A percentile compares a stretch with the other conserved stretches of the same genome.
Conservation (phyloP, 2,329 filamentous ascomycete species). For the Cadophora gregata region DNA sequence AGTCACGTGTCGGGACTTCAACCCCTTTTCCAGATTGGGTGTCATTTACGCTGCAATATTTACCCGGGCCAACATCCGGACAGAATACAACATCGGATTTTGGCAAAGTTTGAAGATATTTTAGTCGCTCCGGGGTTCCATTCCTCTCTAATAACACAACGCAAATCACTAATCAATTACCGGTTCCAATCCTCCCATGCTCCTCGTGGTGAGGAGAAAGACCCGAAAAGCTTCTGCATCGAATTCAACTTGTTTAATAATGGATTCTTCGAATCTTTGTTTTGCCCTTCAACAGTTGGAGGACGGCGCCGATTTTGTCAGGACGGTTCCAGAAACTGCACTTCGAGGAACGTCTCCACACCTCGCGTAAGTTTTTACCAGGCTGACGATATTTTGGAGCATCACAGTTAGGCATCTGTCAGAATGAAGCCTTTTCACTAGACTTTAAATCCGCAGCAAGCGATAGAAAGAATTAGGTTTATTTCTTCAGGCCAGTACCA, state of each 20-base stretch:
- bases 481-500: too few species aligned
- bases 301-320: neutral
- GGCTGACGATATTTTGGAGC: neutral
- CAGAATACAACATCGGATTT: too few species aligned
- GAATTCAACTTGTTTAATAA: neutral
- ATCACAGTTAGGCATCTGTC: too few species aligned
- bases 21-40: neutral
- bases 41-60: neutral
- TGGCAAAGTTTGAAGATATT: neutral
- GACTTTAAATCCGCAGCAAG: too few species aligned
- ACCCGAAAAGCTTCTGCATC: neutral
- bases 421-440: too few species aligned
- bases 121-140: neutral
- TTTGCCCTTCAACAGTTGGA: neutral
- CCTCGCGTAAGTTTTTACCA: neutral
- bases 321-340: neutral
- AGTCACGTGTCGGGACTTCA: neutral
- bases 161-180: neutral
- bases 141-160: neutral
- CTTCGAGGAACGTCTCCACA: neutral
- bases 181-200: neutral
- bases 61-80: neutral
- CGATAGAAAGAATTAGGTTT: too few species aligned
- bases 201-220: neutral
- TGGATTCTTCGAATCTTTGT: neutral